phyloP scores from a whole-genome alignment of 2,329 filamentous ascomycete genomes.

The Parastagonospora avenae region DNA sequence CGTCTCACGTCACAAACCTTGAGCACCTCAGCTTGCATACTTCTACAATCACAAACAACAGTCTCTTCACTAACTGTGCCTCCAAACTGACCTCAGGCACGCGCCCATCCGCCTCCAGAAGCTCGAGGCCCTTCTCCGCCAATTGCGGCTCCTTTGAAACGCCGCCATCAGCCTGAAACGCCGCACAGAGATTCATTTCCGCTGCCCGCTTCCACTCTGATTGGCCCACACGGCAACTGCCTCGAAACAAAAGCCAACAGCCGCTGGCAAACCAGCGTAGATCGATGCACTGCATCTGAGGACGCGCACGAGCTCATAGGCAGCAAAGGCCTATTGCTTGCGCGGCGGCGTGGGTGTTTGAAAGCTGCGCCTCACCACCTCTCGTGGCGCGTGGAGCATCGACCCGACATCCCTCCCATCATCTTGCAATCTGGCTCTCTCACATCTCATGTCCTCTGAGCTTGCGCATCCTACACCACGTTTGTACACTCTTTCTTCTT shows the following conservation, averaged over 20 bases:
- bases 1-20: too few species aligned
- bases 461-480: too few species aligned
- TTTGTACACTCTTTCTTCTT: too few species aligned
- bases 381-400: neutral
- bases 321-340: constrained; percentile 8
- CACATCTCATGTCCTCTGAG: too few species aligned
- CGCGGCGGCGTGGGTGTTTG: constrained; percentile 11
- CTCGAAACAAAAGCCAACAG: constrained; percentile 17
- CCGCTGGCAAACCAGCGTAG: constrained; percentile 32
- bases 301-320: neutral
- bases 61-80: neutral
- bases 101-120: constrained; percentile 5
- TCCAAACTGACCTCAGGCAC: constrained; percentile 7
- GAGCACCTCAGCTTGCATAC: too few species aligned
- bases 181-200: constrained; percentile 35
- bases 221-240: constrained; percentile 28
- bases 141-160: constrained; percentile 35
- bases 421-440: too few species aligned
- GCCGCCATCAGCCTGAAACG: constrained; percentile 40
- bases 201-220: constrained; percentile 17
- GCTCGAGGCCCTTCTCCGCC: constrained; percentile 6
- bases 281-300: constrained; percentile 3
- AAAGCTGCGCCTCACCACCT: constrained; percentile 3
- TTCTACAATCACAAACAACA: too few species aligned
- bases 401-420: neutral